A percentile compares a stretch with the other conserved stretches of the same genome.
These are phyloP conservation scores for Colletotrichum plurivorum DNA, from an alignment of 2,329 filamentous ascomycete genomes.

Conservation along the genomic window DNA sequence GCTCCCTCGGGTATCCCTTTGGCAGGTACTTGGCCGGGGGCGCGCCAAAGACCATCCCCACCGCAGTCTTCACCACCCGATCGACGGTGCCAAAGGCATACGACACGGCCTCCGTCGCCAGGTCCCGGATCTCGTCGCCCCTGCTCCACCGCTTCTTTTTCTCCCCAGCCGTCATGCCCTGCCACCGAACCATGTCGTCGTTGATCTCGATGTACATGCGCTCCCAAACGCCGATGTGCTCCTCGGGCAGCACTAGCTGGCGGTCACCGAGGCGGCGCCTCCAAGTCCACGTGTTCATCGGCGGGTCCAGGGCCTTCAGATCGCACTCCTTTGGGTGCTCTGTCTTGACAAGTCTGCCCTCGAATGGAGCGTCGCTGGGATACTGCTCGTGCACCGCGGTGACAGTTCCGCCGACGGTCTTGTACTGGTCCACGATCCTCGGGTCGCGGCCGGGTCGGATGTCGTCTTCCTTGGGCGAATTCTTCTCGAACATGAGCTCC, in stretches of 20 bases:
- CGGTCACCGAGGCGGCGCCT: not conserved
- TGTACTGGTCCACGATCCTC: constrained; percentile 24
- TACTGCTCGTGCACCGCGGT: constrained; percentile 25
- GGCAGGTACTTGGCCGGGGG: not conserved
- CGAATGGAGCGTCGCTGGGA: not conserved
- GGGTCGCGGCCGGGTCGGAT: constrained; percentile 14
- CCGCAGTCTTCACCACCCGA: not conserved
- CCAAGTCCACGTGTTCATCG: constrained; percentile 36
- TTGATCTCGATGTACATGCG: constrained; percentile 41
- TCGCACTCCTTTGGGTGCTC: constrained; percentile 40
- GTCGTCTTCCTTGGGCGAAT: not conserved
- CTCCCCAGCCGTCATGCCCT: constrained; percentile 17
- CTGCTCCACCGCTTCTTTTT: constrained; percentile 8
- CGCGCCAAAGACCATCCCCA: not conserved
- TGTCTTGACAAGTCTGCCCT: constrained; percentile 11
- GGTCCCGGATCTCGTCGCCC: constrained; percentile 3
- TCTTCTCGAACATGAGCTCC: constrained; percentile 33
- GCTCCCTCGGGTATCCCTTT: not conserved
- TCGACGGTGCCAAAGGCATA: not conserved
- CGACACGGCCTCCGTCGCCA: constrained; percentile 1
- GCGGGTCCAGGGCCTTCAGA: constrained; percentile 25
- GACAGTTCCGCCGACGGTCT: constrained; percentile 25
- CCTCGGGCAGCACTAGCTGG: constrained; percentile 31
- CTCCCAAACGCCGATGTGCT: constrained; percentile 44
- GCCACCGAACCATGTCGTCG: constrained; percentile 32